These are phyloP conservation scores for Populus simonii DNA, from an alignment of 345 rosid species.

Conservation along the genomic window DNA sequence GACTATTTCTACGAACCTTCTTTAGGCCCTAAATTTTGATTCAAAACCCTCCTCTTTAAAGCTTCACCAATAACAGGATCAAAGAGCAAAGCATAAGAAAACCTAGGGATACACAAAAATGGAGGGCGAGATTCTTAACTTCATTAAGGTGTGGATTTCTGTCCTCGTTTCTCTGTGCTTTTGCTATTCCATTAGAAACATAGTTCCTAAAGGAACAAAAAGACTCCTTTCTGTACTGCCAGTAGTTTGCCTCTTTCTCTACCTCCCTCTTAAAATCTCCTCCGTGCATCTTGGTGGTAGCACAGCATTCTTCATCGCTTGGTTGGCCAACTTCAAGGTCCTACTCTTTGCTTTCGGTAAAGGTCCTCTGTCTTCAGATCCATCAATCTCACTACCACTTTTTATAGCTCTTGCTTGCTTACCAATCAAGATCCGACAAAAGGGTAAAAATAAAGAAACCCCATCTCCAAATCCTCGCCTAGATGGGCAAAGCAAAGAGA, in stretches of 20 bases:
- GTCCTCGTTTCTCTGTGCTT: conserved; percentile 8
- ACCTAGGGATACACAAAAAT: not conserved
- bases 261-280: conserved; percentile 16
- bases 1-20: not conserved
- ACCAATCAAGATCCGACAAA: conserved; percentile 13
- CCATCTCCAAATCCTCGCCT: not conserved
- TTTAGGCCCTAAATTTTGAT: not conserved
- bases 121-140: conserved; percentile 12
- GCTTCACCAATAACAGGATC: not conserved
- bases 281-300: conserved; percentile 14
- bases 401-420: conserved; percentile 7
- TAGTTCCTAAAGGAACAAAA: not conserved
- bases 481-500: not conserved
- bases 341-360: conserved; percentile 24
- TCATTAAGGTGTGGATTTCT: conserved; percentile 17
- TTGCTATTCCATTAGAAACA: conserved; percentile 5
- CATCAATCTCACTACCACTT: conserved; percentile 11
- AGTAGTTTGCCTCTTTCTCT: conserved; percentile 16
- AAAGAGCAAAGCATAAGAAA: not conserved
- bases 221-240: conserved; percentile 17
- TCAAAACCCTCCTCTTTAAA: not conserved
- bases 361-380: conserved; percentile 19
- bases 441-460: not conserved
- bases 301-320: conserved; percentile 25
- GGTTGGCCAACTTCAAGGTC: conserved; percentile 33